Evolutionary conservation across 495 filamentous ascomycete genomes (phyloP).

Genomic region (Amphirosellinia nigrospora): DNA sequence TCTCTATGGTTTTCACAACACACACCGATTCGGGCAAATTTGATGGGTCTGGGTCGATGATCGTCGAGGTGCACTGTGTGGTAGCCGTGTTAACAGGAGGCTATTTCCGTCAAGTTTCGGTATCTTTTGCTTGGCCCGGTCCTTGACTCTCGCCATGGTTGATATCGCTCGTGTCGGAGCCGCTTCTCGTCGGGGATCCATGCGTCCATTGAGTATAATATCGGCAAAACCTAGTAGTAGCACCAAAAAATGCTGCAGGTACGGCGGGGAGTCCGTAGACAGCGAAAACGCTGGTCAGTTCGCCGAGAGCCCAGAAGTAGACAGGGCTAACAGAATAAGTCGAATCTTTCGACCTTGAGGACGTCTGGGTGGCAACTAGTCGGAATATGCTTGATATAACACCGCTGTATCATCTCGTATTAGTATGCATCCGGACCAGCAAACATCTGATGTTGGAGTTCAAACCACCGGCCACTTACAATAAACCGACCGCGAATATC

Average conservation of each 20-base stretch:
- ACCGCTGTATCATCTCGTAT: conserved; percentile 5
- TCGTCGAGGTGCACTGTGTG: neutral
- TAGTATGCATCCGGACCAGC: neutral
- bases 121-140: conserved; percentile 13
- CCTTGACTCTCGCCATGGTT: conserved; percentile 3
- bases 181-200: neutral
- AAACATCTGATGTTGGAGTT: neutral
- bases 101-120: conserved; percentile 16
- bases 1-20: conserved; percentile 17
- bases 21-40: neutral
- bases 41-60: neutral
- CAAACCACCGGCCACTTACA: conserved; percentile 8
- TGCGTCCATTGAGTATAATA: conserved; percentile 2
- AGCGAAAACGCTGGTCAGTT: conserved; percentile 17
- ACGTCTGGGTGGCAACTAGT: conserved; percentile 8
- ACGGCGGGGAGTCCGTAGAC: conserved; percentile 12
- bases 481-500: conserved; percentile 14
- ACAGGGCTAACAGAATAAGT: conserved; percentile 11
- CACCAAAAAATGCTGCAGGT: conserved; percentile 2
- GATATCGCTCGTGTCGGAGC: neutral
- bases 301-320: conserved; percentile 24
- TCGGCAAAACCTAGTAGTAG: neutral
- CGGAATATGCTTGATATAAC: conserved; percentile 12
- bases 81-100: conserved; percentile 2
- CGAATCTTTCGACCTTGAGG: conserved; percentile 5